Conservation (phyloP, 2,329 filamentous ascomycete species). For the Colletotrichum phormii region DNA sequence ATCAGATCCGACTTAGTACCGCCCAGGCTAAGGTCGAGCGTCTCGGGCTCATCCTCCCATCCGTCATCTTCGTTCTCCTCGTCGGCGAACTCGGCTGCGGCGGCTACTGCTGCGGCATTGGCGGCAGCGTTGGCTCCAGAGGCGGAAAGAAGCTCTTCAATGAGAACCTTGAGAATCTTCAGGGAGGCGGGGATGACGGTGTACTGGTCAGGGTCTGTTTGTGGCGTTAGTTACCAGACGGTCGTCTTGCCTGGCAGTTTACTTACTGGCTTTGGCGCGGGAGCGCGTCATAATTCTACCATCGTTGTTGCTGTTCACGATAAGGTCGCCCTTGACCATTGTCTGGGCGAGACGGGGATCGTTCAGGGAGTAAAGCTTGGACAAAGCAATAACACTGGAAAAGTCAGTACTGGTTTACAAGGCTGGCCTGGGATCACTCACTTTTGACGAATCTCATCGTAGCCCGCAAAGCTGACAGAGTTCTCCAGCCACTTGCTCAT, state of each 20-base stretch:
- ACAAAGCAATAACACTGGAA: slow-evolving; percentile 85
- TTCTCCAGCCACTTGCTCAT: slow-evolving; percentile 97
- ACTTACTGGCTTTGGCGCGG: slow-evolving; percentile 82
- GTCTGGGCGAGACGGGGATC: slow-evolving; percentile 83
- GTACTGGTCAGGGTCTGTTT: slow-evolving; percentile 84
- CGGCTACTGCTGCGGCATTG: slow-evolving; percentile 69
- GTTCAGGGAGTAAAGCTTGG: slow-evolving; percentile 89
- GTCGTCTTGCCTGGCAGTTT: background rate
- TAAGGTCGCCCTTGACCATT: slow-evolving; percentile 90
- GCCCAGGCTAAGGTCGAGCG: slow-evolving; percentile 79
- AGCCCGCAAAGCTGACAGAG: slow-evolving; percentile 96
- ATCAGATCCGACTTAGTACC: slow-evolving; percentile 82
- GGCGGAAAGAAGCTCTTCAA: slow-evolving; percentile 89
- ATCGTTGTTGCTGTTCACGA: slow-evolving; percentile 77
- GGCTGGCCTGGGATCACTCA: slow-evolving; percentile 56
- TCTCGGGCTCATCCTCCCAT: slow-evolving; percentile 88
- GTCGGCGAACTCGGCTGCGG: slow-evolving; percentile 62
- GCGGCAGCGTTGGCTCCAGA: slow-evolving; percentile 73
- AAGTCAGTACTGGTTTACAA: background rate
- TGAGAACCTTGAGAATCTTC: slow-evolving; percentile 96
- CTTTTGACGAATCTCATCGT: slow-evolving; percentile 98
- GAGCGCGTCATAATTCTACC: slow-evolving; percentile 91
- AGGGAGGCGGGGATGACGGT: slow-evolving; percentile 88
- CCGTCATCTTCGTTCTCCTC: slow-evolving; percentile 82
- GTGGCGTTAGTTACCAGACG: slow-evolving; percentile 41